Evolutionary conservation across 2,329 filamentous ascomycete species (phyloP), one percentile per base, ranked within the genome.

Genomic region (Penicillium aurantiogriseum): DNA sequence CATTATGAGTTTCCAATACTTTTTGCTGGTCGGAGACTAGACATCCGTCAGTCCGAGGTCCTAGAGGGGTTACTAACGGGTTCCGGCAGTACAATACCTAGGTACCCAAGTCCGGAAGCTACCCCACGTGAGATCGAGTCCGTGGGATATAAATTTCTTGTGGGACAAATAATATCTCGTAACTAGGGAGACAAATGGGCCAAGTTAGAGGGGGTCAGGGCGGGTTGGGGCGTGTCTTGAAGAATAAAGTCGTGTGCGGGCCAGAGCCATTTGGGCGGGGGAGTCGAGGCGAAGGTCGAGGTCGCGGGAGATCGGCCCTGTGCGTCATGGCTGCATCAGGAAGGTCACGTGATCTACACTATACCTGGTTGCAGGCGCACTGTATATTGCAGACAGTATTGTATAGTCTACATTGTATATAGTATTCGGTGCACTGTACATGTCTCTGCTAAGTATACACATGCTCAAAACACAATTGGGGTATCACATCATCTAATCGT

Each of bases 401-500:
- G 19, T 46, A 9, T 45, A 33, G 17, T 53, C 31, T 47, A 52
- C 1, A 48, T 48, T 48, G 31, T 48, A 31, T 54, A 31, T 54
- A 25, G 35, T 33, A 50, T 55, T 33, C 13, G 7, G 40, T 43
- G 29, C 38, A 43, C 23, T 46, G 11, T 31, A 51, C 25, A 46
- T 42, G 15, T 33, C 10, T 21, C n/a, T 42, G 5, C 27, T 53
- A 47, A 4, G 15, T 47, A 13, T 40, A 36, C 9, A 56, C 19
- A 56, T 47, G n/a, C 13, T 53, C 21, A 40, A 53, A 56, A 42
- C 17, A 57, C 10, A 45, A 57, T 19, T 36, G 60, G 60, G 60
- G 60, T 65, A 64, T 67, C 57, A 52, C 15, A 57, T 52, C 17
- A 29, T 56, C 64, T 61, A 70, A 54, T 84, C 81, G 61, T 91